These are phyloP conservation scores for Tetrapisispora phaffii DNA, from an alignment of 805 yeast species.

Conservation along the genomic window DNA sequence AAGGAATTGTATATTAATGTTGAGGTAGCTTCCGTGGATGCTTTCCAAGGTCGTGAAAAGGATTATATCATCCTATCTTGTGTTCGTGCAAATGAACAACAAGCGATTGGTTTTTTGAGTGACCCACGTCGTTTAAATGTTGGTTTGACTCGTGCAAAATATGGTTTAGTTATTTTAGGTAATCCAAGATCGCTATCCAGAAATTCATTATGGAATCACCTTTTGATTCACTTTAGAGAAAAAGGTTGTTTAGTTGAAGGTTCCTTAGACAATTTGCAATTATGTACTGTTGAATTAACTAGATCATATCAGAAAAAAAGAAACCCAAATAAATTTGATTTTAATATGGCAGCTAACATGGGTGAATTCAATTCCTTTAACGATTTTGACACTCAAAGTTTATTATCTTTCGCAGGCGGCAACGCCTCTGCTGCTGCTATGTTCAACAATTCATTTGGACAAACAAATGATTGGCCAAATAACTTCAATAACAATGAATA, in stretches of 20 bases:
- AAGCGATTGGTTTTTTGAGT: conserved; percentile 70
- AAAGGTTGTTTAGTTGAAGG: conserved; percentile 88
- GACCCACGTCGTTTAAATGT: conserved; percentile 85
- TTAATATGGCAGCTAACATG: conserved; percentile 13
- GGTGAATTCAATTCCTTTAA: conserved; percentile 13
- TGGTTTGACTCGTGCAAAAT: conserved; percentile 80
- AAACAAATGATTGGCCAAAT: conserved; percentile 18
- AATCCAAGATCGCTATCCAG: conserved; percentile 69
- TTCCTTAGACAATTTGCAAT: conserved; percentile 65
- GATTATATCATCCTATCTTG: conserved; percentile 90
- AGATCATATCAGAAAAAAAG: conserved; percentile 21
- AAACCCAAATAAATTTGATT: conserved; percentile 13
- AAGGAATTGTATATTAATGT: conserved; percentile 57
- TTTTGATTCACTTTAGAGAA: conserved; percentile 70
- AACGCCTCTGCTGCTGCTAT: conserved; percentile 5
- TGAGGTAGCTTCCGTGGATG: conserved; percentile 94
- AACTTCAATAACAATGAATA: conserved; percentile 18
- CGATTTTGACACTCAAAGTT: conserved; percentile 28
- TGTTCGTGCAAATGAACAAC: conserved; percentile 76
- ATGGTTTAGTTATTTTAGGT: conserved; percentile 72
- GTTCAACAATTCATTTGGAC: conserved; percentile 12
- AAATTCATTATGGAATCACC: conserved; percentile 67
- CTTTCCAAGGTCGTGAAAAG: conserved; percentile 96
- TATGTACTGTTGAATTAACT: conserved; percentile 50
- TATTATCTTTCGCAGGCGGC: conserved; percentile 25